These are phyloP conservation scores for Solanum hybrid DNA, from an alignment of 305 asterid genomes.

Conservation along the genomic window DNA sequence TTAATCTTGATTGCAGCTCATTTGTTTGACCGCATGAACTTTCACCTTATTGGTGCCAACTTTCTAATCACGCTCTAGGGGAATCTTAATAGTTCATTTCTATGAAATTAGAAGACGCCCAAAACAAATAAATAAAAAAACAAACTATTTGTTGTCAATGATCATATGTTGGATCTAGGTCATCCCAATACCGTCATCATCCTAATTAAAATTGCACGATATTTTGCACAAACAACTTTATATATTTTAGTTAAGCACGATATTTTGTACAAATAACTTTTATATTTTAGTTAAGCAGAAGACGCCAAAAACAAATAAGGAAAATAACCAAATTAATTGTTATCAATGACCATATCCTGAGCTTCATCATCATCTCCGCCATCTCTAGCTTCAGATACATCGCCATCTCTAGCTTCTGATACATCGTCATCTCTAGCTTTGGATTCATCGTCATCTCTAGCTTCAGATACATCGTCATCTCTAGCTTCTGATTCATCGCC, in stretches of 20 bases:
- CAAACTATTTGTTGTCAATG: background rate
- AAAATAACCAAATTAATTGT: background rate
- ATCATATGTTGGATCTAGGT: background rate
- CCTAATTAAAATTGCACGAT: background rate
- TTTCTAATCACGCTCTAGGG: background rate
- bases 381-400: background rate
- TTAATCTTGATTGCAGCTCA: background rate
- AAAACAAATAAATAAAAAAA: background rate
- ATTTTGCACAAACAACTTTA: background rate
- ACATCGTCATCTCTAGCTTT: background rate
- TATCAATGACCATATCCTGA: background rate
- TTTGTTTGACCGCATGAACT: background rate
- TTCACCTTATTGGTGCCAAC: background rate
- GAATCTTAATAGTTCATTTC: background rate
- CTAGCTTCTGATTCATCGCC: background rate
- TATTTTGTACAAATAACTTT: background rate
- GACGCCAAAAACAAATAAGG: background rate
- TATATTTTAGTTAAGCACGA: background rate
- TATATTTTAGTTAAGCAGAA: background rate
- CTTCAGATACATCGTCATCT: background rate
- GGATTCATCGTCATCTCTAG: background rate
- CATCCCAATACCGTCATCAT: background rate
- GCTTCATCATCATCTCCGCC: background rate
- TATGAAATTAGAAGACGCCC: background rate
- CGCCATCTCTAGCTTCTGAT: background rate